Evolutionary conservation across 164 flowering plant species (phyloP).

Genomic region (Stephania cephalantha): DNA sequence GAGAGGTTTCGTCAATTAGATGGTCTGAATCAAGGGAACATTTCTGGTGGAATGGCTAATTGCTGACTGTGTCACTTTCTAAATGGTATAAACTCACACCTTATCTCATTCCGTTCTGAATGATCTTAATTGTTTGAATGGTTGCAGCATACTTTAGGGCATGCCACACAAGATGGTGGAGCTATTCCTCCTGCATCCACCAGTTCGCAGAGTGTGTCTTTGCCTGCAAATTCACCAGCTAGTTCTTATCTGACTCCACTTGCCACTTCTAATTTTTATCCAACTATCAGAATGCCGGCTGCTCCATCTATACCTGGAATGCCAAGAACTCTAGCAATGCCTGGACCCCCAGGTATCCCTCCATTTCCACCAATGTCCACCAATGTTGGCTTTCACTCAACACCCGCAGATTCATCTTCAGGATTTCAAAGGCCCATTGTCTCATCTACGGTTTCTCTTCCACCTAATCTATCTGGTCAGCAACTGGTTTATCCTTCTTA

Average conservation of each 20-base stretch:
- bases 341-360: slow-evolving; percentile 53
- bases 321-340: slow-evolving; percentile 31
- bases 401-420: slow-evolving; percentile 31
- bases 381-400: slow-evolving; percentile 18
- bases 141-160: slow-evolving; percentile 28
- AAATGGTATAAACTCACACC: not conserved
- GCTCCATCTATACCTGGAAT: slow-evolving; percentile 37
- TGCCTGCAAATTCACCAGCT: slow-evolving; percentile 26
- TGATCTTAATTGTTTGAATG: slow-evolving; percentile 12
- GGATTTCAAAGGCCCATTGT: slow-evolving; percentile 23
- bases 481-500: slow-evolving; percentile 39
- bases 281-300: slow-evolving; percentile 25
- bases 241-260: slow-evolving; percentile 18
- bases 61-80: slow-evolving; percentile 2
- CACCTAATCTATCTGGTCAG: slow-evolving; percentile 34
- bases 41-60: not conserved
- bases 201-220: slow-evolving; percentile 25
- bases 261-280: slow-evolving; percentile 26
- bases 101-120: not conserved
- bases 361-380: slow-evolving; percentile 26
- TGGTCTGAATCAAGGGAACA: not conserved
- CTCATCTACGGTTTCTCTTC: slow-evolving; percentile 20
- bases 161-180: slow-evolving; percentile 25
- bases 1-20: not conserved
- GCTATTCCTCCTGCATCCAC: slow-evolving; percentile 22